Percentiles rank a stretch among this genome's conserved stretches.
phyloP scores from a whole-genome alignment of 768 basidiomycete genomes.

The Lactifluus rugatus region DNA sequence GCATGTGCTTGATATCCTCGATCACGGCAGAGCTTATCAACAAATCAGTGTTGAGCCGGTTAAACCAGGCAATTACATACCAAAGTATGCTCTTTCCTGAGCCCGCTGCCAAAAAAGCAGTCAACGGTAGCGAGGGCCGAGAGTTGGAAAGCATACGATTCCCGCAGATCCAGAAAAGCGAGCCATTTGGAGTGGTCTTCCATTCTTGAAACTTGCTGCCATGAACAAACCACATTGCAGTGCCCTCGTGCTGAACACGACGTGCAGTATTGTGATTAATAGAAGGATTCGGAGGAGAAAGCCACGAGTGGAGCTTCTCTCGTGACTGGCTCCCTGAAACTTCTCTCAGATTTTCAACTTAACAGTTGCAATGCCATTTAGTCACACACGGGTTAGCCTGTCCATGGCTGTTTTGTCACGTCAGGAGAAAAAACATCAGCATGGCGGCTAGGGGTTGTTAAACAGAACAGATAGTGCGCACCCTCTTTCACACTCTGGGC shows the following conservation, averaged over 20 bases:
- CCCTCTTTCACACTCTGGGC: neutral
- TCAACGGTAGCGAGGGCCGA: too few species aligned
- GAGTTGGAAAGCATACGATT: too few species aligned
- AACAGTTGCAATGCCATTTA: too few species aligned
- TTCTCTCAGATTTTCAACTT: neutral
- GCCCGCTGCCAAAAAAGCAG: too few species aligned
- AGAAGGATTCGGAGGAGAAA: neutral
- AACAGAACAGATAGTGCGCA: neutral
- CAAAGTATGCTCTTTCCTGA: too few species aligned
- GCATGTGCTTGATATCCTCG: too few species aligned
- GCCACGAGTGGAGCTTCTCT: neutral
- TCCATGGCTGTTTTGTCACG: neutral
- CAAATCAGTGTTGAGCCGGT: too few species aligned
- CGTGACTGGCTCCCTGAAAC: neutral
- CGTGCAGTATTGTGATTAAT: neutral
- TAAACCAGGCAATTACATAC: too few species aligned
- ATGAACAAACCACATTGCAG: neutral
- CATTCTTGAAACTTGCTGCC: neutral
- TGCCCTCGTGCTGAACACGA: neutral
- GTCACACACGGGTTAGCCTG: too few species aligned
- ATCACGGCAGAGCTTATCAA: too few species aligned
- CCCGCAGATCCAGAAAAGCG: too few species aligned
- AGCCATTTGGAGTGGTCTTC: neutral
- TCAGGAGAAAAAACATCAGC: neutral
- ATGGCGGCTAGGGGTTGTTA: neutral